phyloP scores from a whole-genome alignment of 495 filamentous ascomycete genomes.

The Aspergillus cavernicola region DNA sequence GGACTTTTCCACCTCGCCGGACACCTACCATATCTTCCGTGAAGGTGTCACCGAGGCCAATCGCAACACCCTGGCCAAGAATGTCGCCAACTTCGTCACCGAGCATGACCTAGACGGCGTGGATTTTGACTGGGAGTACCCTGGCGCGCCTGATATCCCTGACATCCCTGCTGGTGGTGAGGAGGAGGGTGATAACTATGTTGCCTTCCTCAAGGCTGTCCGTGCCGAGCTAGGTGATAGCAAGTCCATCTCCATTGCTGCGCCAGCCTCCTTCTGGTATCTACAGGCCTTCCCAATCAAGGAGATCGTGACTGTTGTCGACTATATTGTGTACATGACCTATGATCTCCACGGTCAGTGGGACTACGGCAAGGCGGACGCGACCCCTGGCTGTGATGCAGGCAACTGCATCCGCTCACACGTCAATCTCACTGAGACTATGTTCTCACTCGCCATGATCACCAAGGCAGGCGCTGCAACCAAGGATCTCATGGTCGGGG shows the following conservation, averaged over 20 bases:
- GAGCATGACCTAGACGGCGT: constrained; percentile 35
- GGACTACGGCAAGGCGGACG: constrained; percentile 25
- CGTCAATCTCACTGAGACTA: constrained; percentile 42
- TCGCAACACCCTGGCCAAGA: constrained; percentile 29
- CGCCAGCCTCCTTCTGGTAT: constrained; percentile 33
- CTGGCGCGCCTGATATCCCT: constrained; percentile 33
- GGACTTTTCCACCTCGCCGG: constrained; percentile 36
- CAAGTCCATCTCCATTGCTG: constrained; percentile 16
- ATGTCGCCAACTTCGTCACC: constrained; percentile 31
- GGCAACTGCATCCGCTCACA: constrained; percentile 40
- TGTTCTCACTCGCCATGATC: constrained; percentile 39
- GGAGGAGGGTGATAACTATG: constrained; percentile 26
- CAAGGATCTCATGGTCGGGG: constrained; percentile 38
- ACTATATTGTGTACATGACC: constrained; percentile 36
- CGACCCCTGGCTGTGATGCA: constrained; percentile 26
- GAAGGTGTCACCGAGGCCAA: constrained; percentile 27
- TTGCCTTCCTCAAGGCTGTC: constrained; percentile 24
- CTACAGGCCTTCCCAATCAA: constrained; percentile 27
- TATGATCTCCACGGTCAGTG: constrained; percentile 37
- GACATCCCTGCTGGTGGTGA: constrained; percentile 22
- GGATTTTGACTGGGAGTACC: constrained; percentile 43
- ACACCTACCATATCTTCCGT: constrained; percentile 36
- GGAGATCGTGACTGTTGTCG: constrained; percentile 16
- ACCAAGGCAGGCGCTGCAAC: constrained; percentile 47
- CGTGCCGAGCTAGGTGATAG: constrained; percentile 6